Evolutionary conservation across 208 protist genomes (phyloP).

Genomic region (Leishmania aethiopica): DNA sequence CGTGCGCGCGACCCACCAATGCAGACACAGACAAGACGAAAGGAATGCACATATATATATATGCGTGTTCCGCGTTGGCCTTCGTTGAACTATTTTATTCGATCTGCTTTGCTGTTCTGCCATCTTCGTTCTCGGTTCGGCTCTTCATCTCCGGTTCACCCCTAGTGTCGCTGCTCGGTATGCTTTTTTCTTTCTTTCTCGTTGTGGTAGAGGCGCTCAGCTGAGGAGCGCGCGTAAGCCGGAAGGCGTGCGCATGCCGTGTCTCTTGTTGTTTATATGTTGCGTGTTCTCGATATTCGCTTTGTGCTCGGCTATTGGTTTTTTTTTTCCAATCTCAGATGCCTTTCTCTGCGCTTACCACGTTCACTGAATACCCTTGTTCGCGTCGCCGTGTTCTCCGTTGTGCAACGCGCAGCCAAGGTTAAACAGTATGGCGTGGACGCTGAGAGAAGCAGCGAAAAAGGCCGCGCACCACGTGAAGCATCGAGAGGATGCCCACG

Average conservation of each 20-base stretch:
- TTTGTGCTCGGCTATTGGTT: not conserved
- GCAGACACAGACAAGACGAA: not conserved
- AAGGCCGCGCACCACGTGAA: not conserved
- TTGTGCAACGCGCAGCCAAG: too few relatives aligned
- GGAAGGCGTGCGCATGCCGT: not conserved
- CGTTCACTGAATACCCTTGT: not conserved
- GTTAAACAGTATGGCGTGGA: not conserved
- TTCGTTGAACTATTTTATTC: not conserved
- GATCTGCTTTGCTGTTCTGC: not conserved
- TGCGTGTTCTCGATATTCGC: not conserved
- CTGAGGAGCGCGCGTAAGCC: not conserved
- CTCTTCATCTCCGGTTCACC: not conserved
- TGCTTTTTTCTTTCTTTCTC: not conserved
- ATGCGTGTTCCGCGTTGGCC: not conserved
- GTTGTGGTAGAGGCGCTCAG: not conserved
- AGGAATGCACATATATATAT: not conserved
- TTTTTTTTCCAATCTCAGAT: not conserved
- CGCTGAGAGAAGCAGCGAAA: not conserved
- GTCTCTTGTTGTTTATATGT: not conserved
- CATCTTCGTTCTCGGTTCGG: not conserved
- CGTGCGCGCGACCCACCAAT: not conserved
- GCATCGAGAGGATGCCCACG: not conserved
- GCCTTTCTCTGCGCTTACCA: not conserved
- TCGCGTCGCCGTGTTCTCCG: not conserved
- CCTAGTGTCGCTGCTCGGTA: not conserved